Base-by-base conservation (phyloP, 805 yeast genomes). In the Ogataea ganodermae region DNA sequence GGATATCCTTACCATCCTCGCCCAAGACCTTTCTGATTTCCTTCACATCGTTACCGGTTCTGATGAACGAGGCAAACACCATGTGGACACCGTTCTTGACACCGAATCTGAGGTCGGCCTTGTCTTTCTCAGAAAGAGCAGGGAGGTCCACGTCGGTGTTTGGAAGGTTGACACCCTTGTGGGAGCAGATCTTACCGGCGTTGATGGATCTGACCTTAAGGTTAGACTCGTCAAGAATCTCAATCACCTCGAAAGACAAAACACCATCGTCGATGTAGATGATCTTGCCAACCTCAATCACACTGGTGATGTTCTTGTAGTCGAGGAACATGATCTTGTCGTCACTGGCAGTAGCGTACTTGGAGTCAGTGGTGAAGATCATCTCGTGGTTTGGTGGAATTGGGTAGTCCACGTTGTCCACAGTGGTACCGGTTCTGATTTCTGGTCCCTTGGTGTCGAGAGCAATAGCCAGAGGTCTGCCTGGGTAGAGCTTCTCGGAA, bases 361-460 rank as follows among this genome's bases (percentile, higher is more conserved):
- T 76, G 47, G 83, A 92, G 71, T 92, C 95, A 53, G 98, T 94
- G 69, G 97, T 75, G 79, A 94, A 87, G 67, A 76, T 82, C 96
- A 94, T 87, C 72, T 86, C 92, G 72, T 89, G 96, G 74, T 82
- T 83, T 52, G 94, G 79, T 37, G 79, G 72, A 65, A 94, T 86
- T 65, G 96, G 86, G 74, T 73, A 89, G 69, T 94, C 99, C 52
- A 73, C 71, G 50, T 81, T 87, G 64, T 79, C 88, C 55, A 73
- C 70, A 62, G 99, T 94, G 71, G 90, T 83, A 73, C 99, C 99
- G 50, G 99, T 92, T 83, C 99, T 89, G 77, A 94, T 94, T 78
- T 94, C 99, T 56, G 99, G 99, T 62, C 99, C 99, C 82, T 94
- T 94, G 72, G 98, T 94, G 73, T 94, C 99, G 63, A 94, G 83